These are phyloP conservation scores for Nicotiana tomentosiformis DNA, from an alignment of 257 asterid genomes.

Conservation along the genomic window DNA sequence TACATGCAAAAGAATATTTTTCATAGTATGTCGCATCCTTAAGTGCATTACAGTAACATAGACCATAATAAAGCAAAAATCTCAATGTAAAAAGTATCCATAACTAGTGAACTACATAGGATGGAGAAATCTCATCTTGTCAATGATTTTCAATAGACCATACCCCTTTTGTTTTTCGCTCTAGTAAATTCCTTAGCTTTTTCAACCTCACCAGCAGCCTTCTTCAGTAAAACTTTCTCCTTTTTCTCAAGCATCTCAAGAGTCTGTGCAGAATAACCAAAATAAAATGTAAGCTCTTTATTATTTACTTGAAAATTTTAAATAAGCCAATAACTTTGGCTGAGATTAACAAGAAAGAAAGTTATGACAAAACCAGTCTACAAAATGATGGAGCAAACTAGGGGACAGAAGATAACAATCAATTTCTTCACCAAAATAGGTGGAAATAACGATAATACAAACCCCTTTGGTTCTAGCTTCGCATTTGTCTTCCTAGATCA, in stretches of 20 bases:
- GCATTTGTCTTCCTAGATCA: background rate
- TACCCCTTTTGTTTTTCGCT: constrained; percentile 79
- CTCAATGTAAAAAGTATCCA: background rate
- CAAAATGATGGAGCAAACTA: background rate
- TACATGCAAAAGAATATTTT: background rate
- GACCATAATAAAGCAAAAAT: background rate
- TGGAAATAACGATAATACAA: background rate
- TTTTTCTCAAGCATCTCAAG: constrained; percentile 86
- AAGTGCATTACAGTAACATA: background rate
- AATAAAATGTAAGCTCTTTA: background rate
- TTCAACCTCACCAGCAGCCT: constrained; percentile 65
- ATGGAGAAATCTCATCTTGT: background rate
- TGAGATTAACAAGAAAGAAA: background rate
- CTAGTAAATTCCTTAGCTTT: constrained; percentile 72
- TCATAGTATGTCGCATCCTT: background rate
- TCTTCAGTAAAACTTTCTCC: constrained; percentile 66
- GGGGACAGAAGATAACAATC: background rate
- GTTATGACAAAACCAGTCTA: background rate
- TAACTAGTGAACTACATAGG: background rate
- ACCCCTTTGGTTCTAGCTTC: background rate
- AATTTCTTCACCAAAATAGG: background rate
- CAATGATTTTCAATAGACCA: constrained; percentile 4
- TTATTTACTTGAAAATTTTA: background rate
- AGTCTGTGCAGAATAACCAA: constrained; percentile 38
- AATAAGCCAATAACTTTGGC: background rate